phyloP scores from a whole-genome alignment of 1,284 basidiomycete species.

The Pseudozyma sp. region DNA sequence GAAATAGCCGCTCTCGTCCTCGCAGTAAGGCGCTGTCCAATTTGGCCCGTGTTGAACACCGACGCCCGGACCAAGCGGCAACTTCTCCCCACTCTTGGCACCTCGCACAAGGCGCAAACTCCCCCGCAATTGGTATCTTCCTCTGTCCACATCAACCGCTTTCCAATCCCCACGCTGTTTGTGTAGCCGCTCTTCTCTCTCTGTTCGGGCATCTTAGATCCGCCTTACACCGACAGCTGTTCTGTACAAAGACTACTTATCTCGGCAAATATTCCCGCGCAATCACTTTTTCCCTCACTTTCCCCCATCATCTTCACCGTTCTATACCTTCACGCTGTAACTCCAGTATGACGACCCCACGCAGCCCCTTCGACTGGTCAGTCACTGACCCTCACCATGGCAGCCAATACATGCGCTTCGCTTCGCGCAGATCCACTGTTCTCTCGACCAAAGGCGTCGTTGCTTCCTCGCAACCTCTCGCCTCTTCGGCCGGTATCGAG shows the following conservation, averaged over 20 bases:
- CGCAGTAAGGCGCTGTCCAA: too few relatives aligned
- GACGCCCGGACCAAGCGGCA: neutral
- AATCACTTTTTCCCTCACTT: neutral
- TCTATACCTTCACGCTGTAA: neutral
- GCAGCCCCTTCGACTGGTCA: conserved; percentile 42
- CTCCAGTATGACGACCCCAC: conserved; percentile 12
- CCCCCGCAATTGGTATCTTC: neutral
- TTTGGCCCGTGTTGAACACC: too few relatives aligned
- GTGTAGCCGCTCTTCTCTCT: neutral
- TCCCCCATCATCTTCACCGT: neutral
- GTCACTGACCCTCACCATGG: conserved; percentile 42
- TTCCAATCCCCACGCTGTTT: neutral
- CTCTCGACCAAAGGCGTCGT: conserved; percentile 82
- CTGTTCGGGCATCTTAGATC: neutral
- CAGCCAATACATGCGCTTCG: conserved; percentile 42
- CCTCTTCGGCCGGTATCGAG: conserved; percentile 87
- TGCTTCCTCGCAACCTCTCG: conserved; percentile 88
- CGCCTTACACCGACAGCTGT: neutral
- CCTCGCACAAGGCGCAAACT: too few relatives aligned
- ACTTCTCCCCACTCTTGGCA: neutral
- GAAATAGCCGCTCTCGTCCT: too few relatives aligned
- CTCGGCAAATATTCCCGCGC: too few relatives aligned
- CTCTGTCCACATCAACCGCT: neutral
- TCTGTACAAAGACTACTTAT: neutral
- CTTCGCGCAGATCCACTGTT: conserved; percentile 61